These are phyloP conservation scores for Teratosphaeriaceae sp. DNA, from an alignment of 2,329 filamentous ascomycete genomes.

Conservation along the genomic window DNA sequence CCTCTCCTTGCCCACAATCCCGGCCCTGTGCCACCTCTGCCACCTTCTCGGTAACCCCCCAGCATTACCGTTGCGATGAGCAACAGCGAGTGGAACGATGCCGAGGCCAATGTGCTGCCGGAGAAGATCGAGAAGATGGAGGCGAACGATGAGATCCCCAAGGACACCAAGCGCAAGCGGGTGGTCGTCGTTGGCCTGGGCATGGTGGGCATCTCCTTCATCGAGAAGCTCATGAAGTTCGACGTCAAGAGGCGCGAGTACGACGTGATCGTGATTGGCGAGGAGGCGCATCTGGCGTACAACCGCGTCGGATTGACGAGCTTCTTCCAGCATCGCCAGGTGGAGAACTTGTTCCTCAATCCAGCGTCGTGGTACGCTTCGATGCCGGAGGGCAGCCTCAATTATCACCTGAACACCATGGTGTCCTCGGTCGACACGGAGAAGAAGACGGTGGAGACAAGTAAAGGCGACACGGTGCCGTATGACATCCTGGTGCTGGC, in stretches of 20 bases:
- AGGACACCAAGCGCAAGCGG: conserved; percentile 48
- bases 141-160: conserved; percentile 28
- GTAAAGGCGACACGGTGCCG: conserved; percentile 59
- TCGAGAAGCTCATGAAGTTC: conserved; percentile 82
- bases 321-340: conserved; percentile 79
- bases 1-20: not conserved
- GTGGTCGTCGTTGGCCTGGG: conserved; percentile 81
- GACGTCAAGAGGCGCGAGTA: conserved; percentile 71
- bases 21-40: not conserved
- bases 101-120: conserved; percentile 40
- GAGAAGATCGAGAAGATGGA: conserved; percentile 35
- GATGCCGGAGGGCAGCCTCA: conserved; percentile 60
- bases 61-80: conserved; percentile 15
- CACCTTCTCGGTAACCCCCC: not conserved
- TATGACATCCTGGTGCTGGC: conserved; percentile 81
- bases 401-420: conserved; percentile 67
- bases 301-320: conserved; percentile 85
- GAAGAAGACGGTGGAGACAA: conserved; percentile 62
- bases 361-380: conserved; percentile 72
- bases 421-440: conserved; percentile 61
- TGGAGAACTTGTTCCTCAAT: conserved; percentile 85
- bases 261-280: conserved; percentile 76
- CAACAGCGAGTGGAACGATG: conserved; percentile 41
- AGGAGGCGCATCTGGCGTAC: conserved; percentile 82
- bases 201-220: conserved; percentile 61